Base-by-base conservation (phyloP, 495 filamentous ascomycete genomes). In the Amniculicola lignicola region DNA sequence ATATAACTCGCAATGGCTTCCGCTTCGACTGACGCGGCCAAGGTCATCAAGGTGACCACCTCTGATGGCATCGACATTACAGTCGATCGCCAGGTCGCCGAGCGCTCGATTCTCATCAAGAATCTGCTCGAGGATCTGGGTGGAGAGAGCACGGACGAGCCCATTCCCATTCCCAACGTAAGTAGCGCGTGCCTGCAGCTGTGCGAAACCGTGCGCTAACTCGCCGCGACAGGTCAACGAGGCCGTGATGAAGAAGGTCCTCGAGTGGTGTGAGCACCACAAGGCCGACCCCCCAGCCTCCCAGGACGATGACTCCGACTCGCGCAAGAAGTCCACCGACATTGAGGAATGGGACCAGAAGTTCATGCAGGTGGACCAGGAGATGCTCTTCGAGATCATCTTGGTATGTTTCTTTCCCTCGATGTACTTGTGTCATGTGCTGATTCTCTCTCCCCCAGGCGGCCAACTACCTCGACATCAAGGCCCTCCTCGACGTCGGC, bases 271-370 rank as follows among this genome's bases (percentile, higher is more conserved):
- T 71, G 81, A 83, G 60, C 90, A 97, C 67, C 93, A 98, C 81
- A 85, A 86, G 69, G 81, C 80, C 65, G 93, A 98, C 69, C 88
- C 93, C 38, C 79, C 83, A 15, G 77, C 81, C 35, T 71, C 82
- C 35, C 76, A 82, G 47, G 88, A 92, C 45, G 93, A 98, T 47
- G 92, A 98, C 55, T 86, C 90, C 61, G 93, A 98, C 67, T 87
- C 80, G 31, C 88, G 94, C 58, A 96, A 96, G 79, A 95, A 96
- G 82, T 94, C 90, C 0, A 96, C 93, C 18, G 93, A 97, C 46
- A 98, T 98, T 64, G 93, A 96, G 35, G 93, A 98, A 74, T 98
- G 93, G 93, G 93, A 98, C 63, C 93, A 96, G 72, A 98, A 98
- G 70, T 98, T 96, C 70, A 98, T 97, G 93, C 93, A 97, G 73